phyloP scores from a whole-genome alignment of 2,329 filamentous ascomycete species.

The Macrophomina phaseolina region DNA sequence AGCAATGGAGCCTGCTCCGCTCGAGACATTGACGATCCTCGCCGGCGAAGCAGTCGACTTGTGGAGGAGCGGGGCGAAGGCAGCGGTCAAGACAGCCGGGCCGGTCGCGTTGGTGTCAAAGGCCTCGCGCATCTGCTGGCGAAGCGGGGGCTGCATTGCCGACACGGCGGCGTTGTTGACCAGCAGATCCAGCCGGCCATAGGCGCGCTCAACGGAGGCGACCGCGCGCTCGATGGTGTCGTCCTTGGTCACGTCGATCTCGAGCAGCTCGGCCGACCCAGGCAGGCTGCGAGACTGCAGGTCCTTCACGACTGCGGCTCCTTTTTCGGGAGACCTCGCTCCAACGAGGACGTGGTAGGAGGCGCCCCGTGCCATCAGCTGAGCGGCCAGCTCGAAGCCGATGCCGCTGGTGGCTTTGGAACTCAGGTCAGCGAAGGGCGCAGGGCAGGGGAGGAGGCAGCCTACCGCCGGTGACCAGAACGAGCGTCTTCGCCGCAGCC shows the following conservation, averaged over 20 bases:
- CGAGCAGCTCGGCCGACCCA: conserved; percentile 44
- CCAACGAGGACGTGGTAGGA: conserved; percentile 37
- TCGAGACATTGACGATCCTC: conserved; percentile 44
- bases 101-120: conserved; percentile 42
- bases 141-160: conserved; percentile 38
- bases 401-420: conserved; percentile 54
- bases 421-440: neutral
- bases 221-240: conserved; percentile 48
- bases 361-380: conserved; percentile 40
- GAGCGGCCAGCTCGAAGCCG: conserved; percentile 50
- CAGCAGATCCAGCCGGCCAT: conserved; percentile 47
- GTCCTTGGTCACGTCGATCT: conserved; percentile 52
- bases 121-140: conserved; percentile 18
- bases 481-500: neutral
- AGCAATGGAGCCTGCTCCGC: conserved; percentile 42
- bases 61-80: conserved; percentile 28
- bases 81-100: conserved; percentile 36
- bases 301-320: conserved; percentile 36
- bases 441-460: neutral
- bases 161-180: conserved; percentile 57
- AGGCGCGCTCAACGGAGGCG: conserved; percentile 32
- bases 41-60: conserved; percentile 3
- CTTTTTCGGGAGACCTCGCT: conserved; percentile 29
- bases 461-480: neutral
- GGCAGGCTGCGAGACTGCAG: conserved; percentile 37